Base-by-base conservation (phyloP, 352 stramenopile species). In the Globisporangium canariense region DNA sequence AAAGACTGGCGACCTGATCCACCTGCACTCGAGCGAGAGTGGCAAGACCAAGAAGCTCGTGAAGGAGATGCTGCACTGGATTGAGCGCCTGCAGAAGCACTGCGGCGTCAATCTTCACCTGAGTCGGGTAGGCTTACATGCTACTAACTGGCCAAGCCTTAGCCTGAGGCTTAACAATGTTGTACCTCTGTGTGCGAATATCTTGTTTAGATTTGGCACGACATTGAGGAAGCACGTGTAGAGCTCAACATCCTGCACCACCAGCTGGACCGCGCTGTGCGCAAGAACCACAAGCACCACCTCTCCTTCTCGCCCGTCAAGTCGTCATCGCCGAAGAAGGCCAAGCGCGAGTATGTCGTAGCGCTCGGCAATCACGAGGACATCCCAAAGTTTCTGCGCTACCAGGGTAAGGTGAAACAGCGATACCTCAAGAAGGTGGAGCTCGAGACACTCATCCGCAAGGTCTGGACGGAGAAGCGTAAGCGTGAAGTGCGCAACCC, bases 81-180 rank as follows among this genome's bases (percentile, higher is more conserved):
- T 93, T 30, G 82, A 91, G 50, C 80, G 80, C 1, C 75, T 93
- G 6, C 84, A 93, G 45, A 90, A 90, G 54, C 82, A 91, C 61
- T 91, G 82, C 46, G 82, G 80, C 13, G 82, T 91, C 1, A 93
- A 89, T 60, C 67, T 93, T 1, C 77, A 91, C 46, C 67, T 93
- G 2, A 90, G 77, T 68, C 75, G 79, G n/a, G 84, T 93, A 67
- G 6, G 69, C 32, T 36, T 36, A 36, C 32, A 8, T 36, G 32
- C 32, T 43, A 10, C 38, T 14, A 43, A 10, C 38, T 16, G 32
- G 32, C 18, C 9, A 43, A 43, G 38, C 10, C 13, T 10, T 43
- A 4, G 8, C 38, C 38, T 43, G 38, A 18, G 8, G 32, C 32
- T 36, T 67, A 4, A 4, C 5, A 11, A 16, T 7, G 4, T 53